Percentiles rank a stretch among this genome's conserved stretches.
Conservation (phyloP, 139 green algal genomes). For the Trebouxia sp. region DNA sequence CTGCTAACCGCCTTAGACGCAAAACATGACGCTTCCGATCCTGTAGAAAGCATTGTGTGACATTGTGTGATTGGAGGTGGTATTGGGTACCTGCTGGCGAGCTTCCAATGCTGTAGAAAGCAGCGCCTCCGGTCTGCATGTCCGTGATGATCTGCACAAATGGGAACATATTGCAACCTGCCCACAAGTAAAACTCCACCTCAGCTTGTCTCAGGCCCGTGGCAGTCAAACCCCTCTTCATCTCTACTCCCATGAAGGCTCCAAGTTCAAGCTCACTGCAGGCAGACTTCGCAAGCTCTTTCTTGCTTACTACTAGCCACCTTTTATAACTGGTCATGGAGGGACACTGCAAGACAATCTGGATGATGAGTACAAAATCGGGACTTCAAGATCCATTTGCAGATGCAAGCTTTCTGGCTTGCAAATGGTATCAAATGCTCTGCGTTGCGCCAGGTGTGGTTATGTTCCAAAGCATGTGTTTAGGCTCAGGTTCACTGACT, state of each 20-base stretch:
- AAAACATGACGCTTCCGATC: no score
- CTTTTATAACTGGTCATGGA: constrained; percentile 9
- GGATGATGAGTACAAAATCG: neutral
- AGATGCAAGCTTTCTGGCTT: constrained; percentile 12
- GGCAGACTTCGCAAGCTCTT: constrained; percentile 15
- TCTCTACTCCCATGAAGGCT: constrained; percentile 21
- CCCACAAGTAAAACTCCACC: constrained; percentile 20
- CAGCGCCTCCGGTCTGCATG: constrained; percentile 19
- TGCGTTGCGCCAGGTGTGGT: constrained; percentile 1
- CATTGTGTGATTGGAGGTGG: no score
- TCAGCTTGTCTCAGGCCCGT: constrained; percentile 14
- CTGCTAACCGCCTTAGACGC: no score
- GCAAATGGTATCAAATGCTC: constrained; percentile 22
- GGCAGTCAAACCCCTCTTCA: constrained; percentile 21
- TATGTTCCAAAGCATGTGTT: constrained; percentile 22
- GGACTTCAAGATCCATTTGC: constrained; percentile 6
- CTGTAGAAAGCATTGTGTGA: no score
- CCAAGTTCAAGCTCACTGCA: constrained; percentile 20
- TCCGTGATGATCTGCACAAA: constrained; percentile 20
- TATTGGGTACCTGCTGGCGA: neutral
- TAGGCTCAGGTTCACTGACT: constrained; percentile 19
- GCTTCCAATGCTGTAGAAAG: constrained; percentile 5
- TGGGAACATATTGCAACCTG: constrained; percentile 3
- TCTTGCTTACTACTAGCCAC: constrained; percentile 3
- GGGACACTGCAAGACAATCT: constrained; percentile 18